These are phyloP conservation scores for Rutidosis leptorrhynchoides DNA, from an alignment of 129 eudicot species.

Conservation along the genomic window DNA sequence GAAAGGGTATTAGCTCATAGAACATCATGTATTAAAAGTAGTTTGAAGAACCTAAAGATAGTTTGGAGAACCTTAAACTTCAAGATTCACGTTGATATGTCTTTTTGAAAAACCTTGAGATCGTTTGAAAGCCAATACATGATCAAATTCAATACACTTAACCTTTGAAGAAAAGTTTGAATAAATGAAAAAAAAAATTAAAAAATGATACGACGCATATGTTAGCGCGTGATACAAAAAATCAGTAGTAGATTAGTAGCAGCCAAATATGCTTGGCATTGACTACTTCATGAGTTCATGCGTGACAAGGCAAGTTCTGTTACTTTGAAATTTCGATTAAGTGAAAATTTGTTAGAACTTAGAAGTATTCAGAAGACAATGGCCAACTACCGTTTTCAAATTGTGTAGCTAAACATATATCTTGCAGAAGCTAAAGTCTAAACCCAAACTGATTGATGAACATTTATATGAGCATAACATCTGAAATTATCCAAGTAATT, in stretches of 20 bases:
- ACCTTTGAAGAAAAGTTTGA: background rate
- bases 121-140: slow-evolving; percentile 1
- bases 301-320: slow-evolving; percentile 6
- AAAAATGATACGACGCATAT: background rate
- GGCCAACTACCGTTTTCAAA: background rate
- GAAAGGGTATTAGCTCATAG: background rate
- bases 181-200: slow-evolving; percentile 13
- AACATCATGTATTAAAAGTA: background rate
- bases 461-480: background rate
- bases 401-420: background rate
- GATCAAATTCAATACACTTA: background rate
- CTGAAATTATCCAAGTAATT: background rate
- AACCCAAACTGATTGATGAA: background rate
- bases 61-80: background rate
- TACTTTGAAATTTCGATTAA: no score
- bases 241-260: background rate
- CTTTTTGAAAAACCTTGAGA: background rate
- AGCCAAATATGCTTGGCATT: background rate
- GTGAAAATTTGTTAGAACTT: no score
- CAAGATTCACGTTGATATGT: background rate
- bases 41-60: background rate
- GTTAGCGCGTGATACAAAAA: slow-evolving; percentile 5
- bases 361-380: background rate
- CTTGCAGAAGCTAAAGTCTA: slow-evolving; percentile 2
- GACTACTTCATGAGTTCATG: slow-evolving; percentile 1